These are phyloP conservation scores for Xylariaceae sp. DNA, from an alignment of 2,329 filamentous ascomycete genomes.

Conservation along the genomic window DNA sequence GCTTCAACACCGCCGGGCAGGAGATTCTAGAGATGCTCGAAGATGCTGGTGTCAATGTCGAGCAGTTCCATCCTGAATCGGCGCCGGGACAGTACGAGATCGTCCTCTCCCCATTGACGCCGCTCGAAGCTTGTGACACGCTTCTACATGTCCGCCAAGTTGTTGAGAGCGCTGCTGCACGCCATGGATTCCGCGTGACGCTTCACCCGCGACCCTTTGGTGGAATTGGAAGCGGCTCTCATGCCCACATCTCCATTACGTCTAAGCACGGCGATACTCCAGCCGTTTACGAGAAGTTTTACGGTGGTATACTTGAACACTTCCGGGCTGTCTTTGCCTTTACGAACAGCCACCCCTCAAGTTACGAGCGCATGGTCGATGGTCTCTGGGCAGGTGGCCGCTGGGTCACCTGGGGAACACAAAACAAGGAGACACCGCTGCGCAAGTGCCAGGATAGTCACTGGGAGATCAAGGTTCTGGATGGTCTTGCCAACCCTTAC, in stretches of 20 bases:
- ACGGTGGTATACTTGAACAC: slow-evolving; percentile 64
- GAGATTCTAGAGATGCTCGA: slow-evolving; percentile 59
- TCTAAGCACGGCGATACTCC: slow-evolving; percentile 37
- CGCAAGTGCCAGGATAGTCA: slow-evolving; percentile 61
- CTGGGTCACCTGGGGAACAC: slow-evolving; percentile 74
- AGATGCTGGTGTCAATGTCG: slow-evolving; percentile 57
- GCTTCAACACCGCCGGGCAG: slow-evolving; percentile 54
- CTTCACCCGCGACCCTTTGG: slow-evolving; percentile 66
- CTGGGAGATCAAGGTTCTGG: slow-evolving; percentile 76
- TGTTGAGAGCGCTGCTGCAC: slow-evolving; percentile 58
- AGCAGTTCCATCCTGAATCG: slow-evolving; percentile 71
- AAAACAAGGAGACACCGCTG: slow-evolving; percentile 73
- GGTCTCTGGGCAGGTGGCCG: slow-evolving; percentile 73
- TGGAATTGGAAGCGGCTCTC: slow-evolving; percentile 59
- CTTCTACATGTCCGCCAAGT: slow-evolving; percentile 67
- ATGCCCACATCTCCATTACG: slow-evolving; percentile 64
- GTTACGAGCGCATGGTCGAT: slow-evolving; percentile 64
- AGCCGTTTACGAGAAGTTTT: slow-evolving; percentile 58
- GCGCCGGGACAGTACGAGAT: slow-evolving; percentile 74
- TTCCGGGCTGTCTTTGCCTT: slow-evolving; percentile 64
- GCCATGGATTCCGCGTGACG: slow-evolving; percentile 61
- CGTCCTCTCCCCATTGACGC: slow-evolving; percentile 57
- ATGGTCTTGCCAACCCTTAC: slow-evolving; percentile 76
- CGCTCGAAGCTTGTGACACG: slow-evolving; percentile 64
- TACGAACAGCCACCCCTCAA: slow-evolving; percentile 58